Evolutionary conservation across 2,329 filamentous ascomycete genomes (phyloP), one percentile per base, ranked within the genome.

Genomic region (Pestalotiopsis sp.): DNA sequence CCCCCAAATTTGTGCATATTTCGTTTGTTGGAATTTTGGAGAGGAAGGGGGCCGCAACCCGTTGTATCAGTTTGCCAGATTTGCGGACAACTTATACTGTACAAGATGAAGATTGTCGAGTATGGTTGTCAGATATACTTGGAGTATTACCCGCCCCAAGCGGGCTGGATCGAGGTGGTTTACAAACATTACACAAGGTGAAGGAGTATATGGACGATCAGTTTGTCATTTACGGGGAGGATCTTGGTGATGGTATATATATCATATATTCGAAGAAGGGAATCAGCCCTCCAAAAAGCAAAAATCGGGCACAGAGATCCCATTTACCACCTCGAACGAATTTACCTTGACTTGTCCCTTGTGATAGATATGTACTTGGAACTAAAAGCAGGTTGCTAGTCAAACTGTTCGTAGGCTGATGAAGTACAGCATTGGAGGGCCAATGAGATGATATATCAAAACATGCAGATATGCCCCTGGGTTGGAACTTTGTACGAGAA

Each of bases 11-110:
- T 71, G 66, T 71, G 74, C 69, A 71, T 71, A 77, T 78, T 35
- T 73, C 75, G 63, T 78, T 78, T 78, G 75, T 77, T 71, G 71
- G 69, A 69, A 20, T 69, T 69, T 69, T 35, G 30, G 30, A 35
- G 70, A 67, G 68, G 70, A 68, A 64, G 65, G 48, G 66, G 61
- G 66, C 64, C 70, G 56, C 55, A 44, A 35, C 9, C 56, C 26
- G 24, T 35, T 35, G 68, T 70, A 61, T 66, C 67, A 69, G 62
- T 68, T 71, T 61, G 62, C 64, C 61, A 64, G 63, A 55, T 64
- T 66, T 39, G 59, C 44, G 65, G 55, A 64, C 63, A 68, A 66
- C 69, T 67, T 70, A 56, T 64, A 72, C 65, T 75, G 73, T 75
- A 75, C 70, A 68, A 71, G 73, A 72, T 72, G 67, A 69, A 65